Evolutionary conservation across 495 filamentous ascomycete genomes (phyloP), one percentile per base, ranked within the genome.

Genomic region (Lasiosphaeria ovina): DNA sequence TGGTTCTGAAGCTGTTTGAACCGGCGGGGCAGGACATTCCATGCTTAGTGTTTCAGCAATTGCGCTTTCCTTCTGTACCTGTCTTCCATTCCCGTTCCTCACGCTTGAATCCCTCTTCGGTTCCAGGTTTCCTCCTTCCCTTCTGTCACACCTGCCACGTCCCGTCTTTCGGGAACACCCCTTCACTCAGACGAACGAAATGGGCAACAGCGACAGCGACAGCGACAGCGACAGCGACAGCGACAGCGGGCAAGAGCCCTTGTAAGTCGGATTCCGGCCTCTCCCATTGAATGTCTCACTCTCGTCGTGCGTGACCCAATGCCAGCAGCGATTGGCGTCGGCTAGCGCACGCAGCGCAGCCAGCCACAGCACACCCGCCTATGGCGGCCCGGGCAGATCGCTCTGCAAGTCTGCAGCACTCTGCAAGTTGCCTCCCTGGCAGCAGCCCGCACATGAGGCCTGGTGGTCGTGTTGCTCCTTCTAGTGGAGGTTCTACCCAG

Each of bases 201-300:
- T 49, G 10, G 24, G 11, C 51, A 50, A 45, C 59, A 59, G 59
- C 14, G 61, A 61, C 58, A 45, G 42, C 59, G 35, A 54, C 42
- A n/a, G 44, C 4, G n/a, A n/a, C n/a, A n/a, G 36, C 51, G 55
- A 45, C 59, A 59, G 59, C 14, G 61, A 61, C 58, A 45, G 42
- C 59, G 35, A 54, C 42, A n/a, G 44, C 4, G n/a, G 47, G 16
- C 40, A 45, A 17, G 50, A 44, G 24, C 58, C 42, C 51, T 58
- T 62, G 54, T 54, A 51, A 45, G 51, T 57, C 36, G n/a, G 42
- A 59, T 7, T 42, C 35, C 12, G 11, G 16, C 24, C 24, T 24
- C 24, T 24, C 24, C 24, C 24, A 24, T 24, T 24, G 24, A 24
- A 24, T 24, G 45, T 53, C 34, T 55, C 24, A 38, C 8, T 50